Evolutionary conservation across 2,329 filamentous ascomycete species (phyloP), one percentile per base, ranked within the genome.

Genomic region (Bipolaris gigantea): DNA sequence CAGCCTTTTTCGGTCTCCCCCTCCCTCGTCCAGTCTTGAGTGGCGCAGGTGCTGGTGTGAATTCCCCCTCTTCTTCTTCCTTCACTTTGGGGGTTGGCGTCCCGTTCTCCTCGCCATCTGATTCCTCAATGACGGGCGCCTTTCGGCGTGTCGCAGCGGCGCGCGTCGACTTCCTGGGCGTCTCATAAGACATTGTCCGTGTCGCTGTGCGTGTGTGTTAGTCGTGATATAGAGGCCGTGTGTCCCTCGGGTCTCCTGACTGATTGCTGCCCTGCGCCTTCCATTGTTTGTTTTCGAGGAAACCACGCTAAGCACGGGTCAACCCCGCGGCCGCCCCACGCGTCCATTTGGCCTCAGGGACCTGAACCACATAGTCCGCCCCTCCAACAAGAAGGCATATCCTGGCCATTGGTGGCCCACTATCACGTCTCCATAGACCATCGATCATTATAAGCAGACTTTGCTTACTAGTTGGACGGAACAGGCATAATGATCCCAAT

Each of bases 1-100:
- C 56, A 30, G 60, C 54, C 49, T 70, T 72, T 39, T 81, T 77
- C 59, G 83, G 78, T n/a, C 83, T 79, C 48, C 83, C 80, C 56
- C 86, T 83, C 60, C 82, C 68, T 80, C 47, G 79, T 30, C 80
- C 83, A 42, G 78, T 80, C 55, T 81, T 82, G 50, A 83, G 79
- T 1, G 88, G 83, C 43, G 88, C 88, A 1, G 88, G 83, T 42
- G 88, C 89, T 2, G 91, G 91, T 40, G 88, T 89, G 67, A 92
- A 94, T 45, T 96, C 90, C 45, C 92, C 90, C 60, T 89, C 89
- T 25, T 88, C 80, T 15, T 84, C 80, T 32, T 85, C 79, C 55
- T 83, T 81, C 66, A 84, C 80, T 35, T 66, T 59, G 15, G 63
- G 62, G 58, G 82, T 79, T 64, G 83, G 79, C 35, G 81, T 75